A percentile compares a stretch with the other conserved stretches of the same genome.
phyloP scores from a whole-genome alignment of 2,329 filamentous ascomycete genomes.

The Dothideomycetes sp. region DNA sequence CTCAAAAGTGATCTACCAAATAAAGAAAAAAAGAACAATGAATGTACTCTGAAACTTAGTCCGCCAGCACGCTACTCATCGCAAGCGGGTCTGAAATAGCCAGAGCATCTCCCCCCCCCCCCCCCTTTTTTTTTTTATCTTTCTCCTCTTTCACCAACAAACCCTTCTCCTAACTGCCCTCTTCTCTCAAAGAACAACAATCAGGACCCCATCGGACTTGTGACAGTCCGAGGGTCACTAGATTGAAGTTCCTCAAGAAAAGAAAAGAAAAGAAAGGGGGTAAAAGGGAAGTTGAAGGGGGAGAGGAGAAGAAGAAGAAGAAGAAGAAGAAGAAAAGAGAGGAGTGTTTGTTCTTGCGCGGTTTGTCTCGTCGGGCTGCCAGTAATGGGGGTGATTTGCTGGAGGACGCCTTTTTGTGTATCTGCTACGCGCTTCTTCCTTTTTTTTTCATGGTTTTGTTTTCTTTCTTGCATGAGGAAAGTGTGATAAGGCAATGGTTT shows the following conservation, averaged over 20 bases:
- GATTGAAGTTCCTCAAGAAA: conserved; percentile 2
- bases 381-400: conserved; percentile 15
- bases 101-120: conserved; percentile 13
- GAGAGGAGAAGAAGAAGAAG: conserved; percentile 14
- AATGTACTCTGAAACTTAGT: conserved; percentile 27
- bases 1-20: too few relatives aligned
- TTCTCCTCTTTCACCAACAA: neutral
- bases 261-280: conserved; percentile 1
- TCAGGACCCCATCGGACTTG: neutral
- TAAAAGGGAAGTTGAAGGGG: conserved; percentile 11
- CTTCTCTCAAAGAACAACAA: too few relatives aligned
- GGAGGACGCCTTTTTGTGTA: conserved; percentile 26
- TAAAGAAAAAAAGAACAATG: too few relatives aligned
- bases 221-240: neutral
- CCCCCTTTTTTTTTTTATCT: neutral
- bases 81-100: conserved; percentile 26
- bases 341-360: conserved; percentile 9
- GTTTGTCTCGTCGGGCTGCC: conserved; percentile 16
- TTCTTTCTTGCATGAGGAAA: too few relatives aligned
- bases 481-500: too few relatives aligned
- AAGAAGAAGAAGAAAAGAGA: neutral
- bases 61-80: conserved; percentile 23
- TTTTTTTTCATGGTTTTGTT: too few relatives aligned
- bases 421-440: conserved; percentile 20
- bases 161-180: too few relatives aligned